Base-by-base conservation (phyloP, 805 yeast species). In the Candida schatavii region DNA sequence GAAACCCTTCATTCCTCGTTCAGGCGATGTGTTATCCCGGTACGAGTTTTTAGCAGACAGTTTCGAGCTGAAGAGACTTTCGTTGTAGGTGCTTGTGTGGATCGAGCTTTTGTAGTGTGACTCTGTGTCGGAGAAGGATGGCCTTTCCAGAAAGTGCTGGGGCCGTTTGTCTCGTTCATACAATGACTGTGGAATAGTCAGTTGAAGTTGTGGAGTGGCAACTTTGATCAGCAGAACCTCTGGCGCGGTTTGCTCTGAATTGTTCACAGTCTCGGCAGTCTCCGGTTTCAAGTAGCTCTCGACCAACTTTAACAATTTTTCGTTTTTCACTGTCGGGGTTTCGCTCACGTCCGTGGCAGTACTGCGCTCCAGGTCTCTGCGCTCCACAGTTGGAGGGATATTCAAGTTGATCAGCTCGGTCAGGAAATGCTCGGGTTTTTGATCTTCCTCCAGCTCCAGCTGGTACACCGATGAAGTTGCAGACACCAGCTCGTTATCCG, bases 251-350 rank as follows among this genome's bases (percentile, higher is more conserved):
- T n/a, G n/a, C n/a, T n/a, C n/a, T n/a, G n/a, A n/a, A n/a, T n/a
- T n/a, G n/a, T n/a, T n/a, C n/a, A n/a, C n/a, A 29, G 32, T 11
- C 6, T 31, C 35, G 19, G 15, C 35, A 31, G 5, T 5, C 6
- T 6, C 35, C 11, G 34, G 21, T 9, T 28, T 35, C 4, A 39
- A 17, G 34, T 45, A 46, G 33, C 35, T 33, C 9, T 41, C 39
- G n/a, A 41, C 46, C 7, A 43, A 44, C 23, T 32, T 30, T 20
- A 46, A 22, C 21, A 33, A 20, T 13, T 33, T 33, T 21, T 21
- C 36, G n/a, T 33, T 33, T 11, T n/a, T 7, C 15, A 33, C 10
- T 7, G 36, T 20, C 5, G 36, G 26, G 22, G 35, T 31, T 13
- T 31, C 35, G 21, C 35, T 31, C 4, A 22, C 28, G 10, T 39